Percentiles rank a stretch among this genome's conserved stretches.
Conservation (phyloP, 2,329 filamentous ascomycete genomes). For the Sporothrix schenckii region DNA sequence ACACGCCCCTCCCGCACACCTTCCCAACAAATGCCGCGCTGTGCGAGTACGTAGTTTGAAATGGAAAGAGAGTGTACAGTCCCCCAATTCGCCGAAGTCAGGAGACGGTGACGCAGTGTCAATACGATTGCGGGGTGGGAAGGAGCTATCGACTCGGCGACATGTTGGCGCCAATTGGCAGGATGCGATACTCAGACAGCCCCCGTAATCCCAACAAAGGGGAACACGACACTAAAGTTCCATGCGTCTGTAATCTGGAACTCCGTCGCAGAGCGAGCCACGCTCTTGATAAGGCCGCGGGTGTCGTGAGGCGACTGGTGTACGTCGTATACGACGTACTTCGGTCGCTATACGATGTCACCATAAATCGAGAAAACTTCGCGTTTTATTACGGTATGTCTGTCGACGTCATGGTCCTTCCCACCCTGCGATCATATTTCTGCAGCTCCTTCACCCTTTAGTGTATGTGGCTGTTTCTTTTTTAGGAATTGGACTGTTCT, state of each 20-base stretch:
- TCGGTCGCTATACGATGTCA: too few relatives aligned
- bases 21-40: background rate
- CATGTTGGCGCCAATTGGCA: conserved; percentile 6
- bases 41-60: background rate
- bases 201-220: conserved; percentile 1
- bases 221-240: background rate
- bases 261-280: background rate
- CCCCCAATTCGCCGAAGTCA: conserved; percentile 14
- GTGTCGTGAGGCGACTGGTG: background rate
- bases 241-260: background rate
- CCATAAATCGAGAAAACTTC: too few relatives aligned
- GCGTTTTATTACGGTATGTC: background rate
- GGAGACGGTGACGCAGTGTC: background rate
- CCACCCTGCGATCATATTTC: background rate
- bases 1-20: conserved; percentile 13
- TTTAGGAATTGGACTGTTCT: background rate
- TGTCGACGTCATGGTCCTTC: conserved; percentile 16
- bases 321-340: background rate
- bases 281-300: background rate
- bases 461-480: background rate
- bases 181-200: background rate
- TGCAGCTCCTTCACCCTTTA: background rate
- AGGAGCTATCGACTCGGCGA: conserved; percentile 20
- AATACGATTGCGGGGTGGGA: conserved; percentile 18
- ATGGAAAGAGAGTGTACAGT: background rate